Conservation (phyloP, 805 yeast genomes). For the Wickerhamiella australiensis region DNA sequence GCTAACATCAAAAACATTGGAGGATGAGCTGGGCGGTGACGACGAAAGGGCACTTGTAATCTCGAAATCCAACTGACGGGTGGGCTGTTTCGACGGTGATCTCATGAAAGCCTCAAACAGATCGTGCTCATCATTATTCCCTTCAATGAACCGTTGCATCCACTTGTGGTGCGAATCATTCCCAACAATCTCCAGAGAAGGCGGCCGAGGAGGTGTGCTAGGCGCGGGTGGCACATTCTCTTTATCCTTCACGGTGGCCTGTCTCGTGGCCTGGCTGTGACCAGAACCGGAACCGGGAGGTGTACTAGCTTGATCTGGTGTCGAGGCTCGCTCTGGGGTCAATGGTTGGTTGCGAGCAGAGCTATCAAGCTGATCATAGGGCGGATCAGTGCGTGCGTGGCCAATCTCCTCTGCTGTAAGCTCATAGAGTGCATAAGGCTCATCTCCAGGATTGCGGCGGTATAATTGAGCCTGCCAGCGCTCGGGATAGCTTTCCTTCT, state of each 20-base stretch:
- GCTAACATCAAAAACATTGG: background rate
- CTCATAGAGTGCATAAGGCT: background rate
- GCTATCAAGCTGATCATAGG: background rate
- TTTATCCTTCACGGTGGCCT: conserved; percentile 6
- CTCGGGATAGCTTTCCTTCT: conserved; percentile 8
- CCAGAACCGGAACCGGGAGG: background rate
- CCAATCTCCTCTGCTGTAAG: background rate
- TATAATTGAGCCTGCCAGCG: conserved; percentile 1
- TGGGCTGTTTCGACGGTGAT: conserved; percentile 10
- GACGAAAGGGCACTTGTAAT: conserved; percentile 5
- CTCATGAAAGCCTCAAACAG: conserved; percentile 14
- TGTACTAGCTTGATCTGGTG: background rate
- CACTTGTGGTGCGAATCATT: conserved; percentile 13
- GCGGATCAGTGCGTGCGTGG: background rate
- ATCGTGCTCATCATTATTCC: conserved; percentile 12
- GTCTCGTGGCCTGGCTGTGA: conserved; percentile 1
- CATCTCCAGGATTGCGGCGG: conserved; percentile 1
- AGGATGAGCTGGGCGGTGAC: conserved; percentile 5
- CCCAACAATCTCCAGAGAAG: background rate
- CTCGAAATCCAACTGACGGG: conserved; percentile 7
- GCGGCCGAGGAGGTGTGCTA: background rate
- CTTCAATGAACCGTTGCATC: conserved; percentile 13
- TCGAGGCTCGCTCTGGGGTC: background rate
- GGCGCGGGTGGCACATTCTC: conserved; percentile 11
- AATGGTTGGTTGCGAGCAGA: background rate